Percentiles rank a stretch among this genome's conserved stretches.
phyloP scores from a whole-genome alignment of 768 basidiomycete genomes.

The Agaricus bisporus region DNA sequence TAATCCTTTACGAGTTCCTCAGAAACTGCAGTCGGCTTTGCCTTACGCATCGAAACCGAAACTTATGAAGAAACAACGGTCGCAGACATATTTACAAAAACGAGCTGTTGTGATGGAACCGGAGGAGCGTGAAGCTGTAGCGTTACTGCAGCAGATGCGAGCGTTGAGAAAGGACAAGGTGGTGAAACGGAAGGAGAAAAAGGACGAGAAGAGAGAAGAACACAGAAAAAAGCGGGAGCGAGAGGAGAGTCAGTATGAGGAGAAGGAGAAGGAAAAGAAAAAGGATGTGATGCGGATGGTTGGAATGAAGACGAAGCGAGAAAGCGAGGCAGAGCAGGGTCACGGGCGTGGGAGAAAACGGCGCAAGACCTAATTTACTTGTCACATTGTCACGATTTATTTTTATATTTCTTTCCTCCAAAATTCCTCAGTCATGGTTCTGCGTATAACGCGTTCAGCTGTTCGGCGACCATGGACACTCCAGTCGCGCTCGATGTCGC shows the following conservation, averaged over 20 bases:
- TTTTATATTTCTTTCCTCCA: no score
- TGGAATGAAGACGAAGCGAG: conserved; percentile 69
- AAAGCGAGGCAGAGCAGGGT: conserved; percentile 55
- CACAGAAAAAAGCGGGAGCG: conserved; percentile 70
- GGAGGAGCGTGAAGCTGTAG: conserved; percentile 89
- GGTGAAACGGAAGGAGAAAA: conserved; percentile 72
- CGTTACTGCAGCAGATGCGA: conserved; percentile 89
- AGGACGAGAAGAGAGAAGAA: conserved; percentile 67
- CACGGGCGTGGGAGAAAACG: conserved; percentile 28
- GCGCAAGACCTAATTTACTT: conserved; percentile 29
- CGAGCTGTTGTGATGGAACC: conserved; percentile 94
- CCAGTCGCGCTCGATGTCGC: background rate
- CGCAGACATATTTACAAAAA: conserved; percentile 86
- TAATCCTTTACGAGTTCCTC: conserved; percentile 84
- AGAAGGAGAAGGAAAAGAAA: conserved; percentile 71
- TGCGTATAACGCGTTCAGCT: background rate
- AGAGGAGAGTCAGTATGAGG: conserved; percentile 51
- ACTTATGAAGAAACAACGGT: conserved; percentile 65
- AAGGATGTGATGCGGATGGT: conserved; percentile 70
- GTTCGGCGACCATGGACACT: background rate
- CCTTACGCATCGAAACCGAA: conserved; percentile 94
- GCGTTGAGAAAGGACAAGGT: conserved; percentile 89
- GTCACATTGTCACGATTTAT: no score
- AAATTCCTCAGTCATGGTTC: background rate
- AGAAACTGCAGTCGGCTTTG: conserved; percentile 83